These are phyloP conservation scores for Coemansia guatemalensis DNA, from an alignment of 192 early-diverging fungal species.

Conservation along the genomic window DNA sequence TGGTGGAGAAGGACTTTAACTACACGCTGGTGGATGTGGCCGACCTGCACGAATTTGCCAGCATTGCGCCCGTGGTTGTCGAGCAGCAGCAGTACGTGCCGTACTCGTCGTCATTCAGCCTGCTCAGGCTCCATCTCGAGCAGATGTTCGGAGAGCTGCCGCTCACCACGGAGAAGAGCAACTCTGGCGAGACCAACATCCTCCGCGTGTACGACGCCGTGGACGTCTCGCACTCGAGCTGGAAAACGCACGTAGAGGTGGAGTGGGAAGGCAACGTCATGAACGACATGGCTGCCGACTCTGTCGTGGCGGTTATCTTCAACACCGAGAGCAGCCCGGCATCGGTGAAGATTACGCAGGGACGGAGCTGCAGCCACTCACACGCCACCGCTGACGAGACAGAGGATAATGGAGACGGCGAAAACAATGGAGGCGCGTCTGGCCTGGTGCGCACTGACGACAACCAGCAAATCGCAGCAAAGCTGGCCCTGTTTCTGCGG, in stretches of 20 bases:
- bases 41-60: slow-evolving; percentile 83
- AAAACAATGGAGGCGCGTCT: neutral
- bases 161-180: slow-evolving; percentile 26
- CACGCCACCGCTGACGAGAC: neutral
- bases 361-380: slow-evolving; percentile 26
- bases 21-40: slow-evolving; percentile 79
- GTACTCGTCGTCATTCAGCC: slow-evolving; percentile 69
- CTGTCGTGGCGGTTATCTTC: slow-evolving; percentile 80
- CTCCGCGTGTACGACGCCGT: slow-evolving; percentile 73
- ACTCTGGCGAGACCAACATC: slow-evolving; percentile 18
- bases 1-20: slow-evolving; percentile 88
- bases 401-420: neutral
- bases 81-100: slow-evolving; percentile 77
- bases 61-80: slow-evolving; percentile 71
- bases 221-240: slow-evolving; percentile 65
- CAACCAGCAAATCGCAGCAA: slow-evolving; percentile 19
- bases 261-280: slow-evolving; percentile 91
- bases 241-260: slow-evolving; percentile 58
- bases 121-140: slow-evolving; percentile 89
- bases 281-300: slow-evolving; percentile 97
- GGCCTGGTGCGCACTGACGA: slow-evolving; percentile 16
- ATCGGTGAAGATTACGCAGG: slow-evolving; percentile 70
- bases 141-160: slow-evolving; percentile 85
- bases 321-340: slow-evolving; percentile 87
- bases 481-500: slow-evolving; percentile 37